Base-by-base conservation (phyloP, 257 asterid species). In the Oldenlandia corymbosa region DNA sequence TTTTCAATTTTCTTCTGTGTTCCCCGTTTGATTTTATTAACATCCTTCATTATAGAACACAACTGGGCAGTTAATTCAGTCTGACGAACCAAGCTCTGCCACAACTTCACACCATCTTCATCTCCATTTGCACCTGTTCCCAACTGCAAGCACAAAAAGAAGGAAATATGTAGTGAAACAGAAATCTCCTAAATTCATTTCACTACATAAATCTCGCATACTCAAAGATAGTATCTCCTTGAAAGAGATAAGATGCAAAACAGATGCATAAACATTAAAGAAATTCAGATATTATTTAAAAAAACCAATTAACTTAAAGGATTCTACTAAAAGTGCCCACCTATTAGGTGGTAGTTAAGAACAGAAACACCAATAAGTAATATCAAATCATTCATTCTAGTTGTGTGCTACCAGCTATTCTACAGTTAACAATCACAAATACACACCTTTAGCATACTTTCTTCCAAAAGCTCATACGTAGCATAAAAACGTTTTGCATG, bases 61-160 rank as follows among this genome's bases (percentile, higher is more conserved):
- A 92, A 71, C 56, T 89, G 95, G 9, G 96, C 99, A 50, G 96
- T 89, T 85, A 92, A 76, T 76, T 92, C 97, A 4, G 97, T 92
- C 81, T 92, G 96, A 17, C 93, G 95, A 76, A 87, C 92, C 82
- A 92, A 82, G 81, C 96, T 92, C 74, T 89, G 97, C 99, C 99
- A 92, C 68, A 89, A 80, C 91, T 87, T 87, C 73, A 71, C 75
- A 71, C 97, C 97, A 68, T 92, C 94, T 74, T 86, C 97, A 57
- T 81, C 88, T 68, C 84, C 90, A 80, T 68, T 81, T 48, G 80
- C 41, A 58, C 84, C 68, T 21, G 88, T 77, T 27, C 89, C 91
- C 66, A 92, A 70, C 99, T 89, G 82, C 75, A 57, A 68, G 21
- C 43, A 74, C 20, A 61, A 53, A 66, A 34, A 65, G 52, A 73